A percentile compares a stretch with the other conserved stretches of the same genome.
phyloP scores from a whole-genome alignment of 1,284 basidiomycete species.

The Omphalotus olearius region DNA sequence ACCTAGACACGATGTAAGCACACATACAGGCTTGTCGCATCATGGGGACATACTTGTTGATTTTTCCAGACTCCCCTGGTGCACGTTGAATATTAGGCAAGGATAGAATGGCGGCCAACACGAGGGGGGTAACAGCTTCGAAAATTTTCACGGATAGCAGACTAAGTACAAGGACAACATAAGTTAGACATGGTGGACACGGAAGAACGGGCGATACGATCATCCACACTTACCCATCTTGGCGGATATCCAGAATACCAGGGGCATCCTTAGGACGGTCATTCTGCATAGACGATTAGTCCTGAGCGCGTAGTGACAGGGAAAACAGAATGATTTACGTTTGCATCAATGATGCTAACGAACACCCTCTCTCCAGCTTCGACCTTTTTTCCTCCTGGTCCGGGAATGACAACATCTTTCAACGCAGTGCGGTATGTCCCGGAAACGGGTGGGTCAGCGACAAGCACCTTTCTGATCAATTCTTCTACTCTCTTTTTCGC shows the following conservation, averaged over 20 bases:
- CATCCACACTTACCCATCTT: constrained; percentile 31
- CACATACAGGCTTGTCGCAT: no score
- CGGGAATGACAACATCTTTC: constrained; percentile 21
- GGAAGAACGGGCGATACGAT: no score
- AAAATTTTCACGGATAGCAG: constrained; percentile 40
- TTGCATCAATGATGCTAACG: constrained; percentile 6
- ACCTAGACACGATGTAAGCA: background rate
- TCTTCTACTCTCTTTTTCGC: constrained; percentile 30
- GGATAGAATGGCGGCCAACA: constrained; percentile 46
- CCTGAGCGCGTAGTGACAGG: background rate
- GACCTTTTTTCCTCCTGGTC: constrained; percentile 19
- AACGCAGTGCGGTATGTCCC: constrained; percentile 28
- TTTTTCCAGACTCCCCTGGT: constrained; percentile 39
- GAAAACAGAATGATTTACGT: constrained; percentile 16
- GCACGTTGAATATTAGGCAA: constrained; percentile 42
- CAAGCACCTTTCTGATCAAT: constrained; percentile 33
- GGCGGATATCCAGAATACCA: constrained; percentile 31
- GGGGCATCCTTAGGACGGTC: constrained; percentile 22
- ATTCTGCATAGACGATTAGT: constrained; percentile 11
- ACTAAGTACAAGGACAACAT: background rate
- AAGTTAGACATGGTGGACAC: background rate
- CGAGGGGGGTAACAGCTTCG: constrained; percentile 33
- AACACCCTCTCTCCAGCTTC: constrained; percentile 24
- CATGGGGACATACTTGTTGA: constrained; percentile 20
- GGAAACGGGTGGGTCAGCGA: constrained; percentile 25